Conservation (phyloP, 306 rosid genomes). For the Sindora glabra region DNA sequence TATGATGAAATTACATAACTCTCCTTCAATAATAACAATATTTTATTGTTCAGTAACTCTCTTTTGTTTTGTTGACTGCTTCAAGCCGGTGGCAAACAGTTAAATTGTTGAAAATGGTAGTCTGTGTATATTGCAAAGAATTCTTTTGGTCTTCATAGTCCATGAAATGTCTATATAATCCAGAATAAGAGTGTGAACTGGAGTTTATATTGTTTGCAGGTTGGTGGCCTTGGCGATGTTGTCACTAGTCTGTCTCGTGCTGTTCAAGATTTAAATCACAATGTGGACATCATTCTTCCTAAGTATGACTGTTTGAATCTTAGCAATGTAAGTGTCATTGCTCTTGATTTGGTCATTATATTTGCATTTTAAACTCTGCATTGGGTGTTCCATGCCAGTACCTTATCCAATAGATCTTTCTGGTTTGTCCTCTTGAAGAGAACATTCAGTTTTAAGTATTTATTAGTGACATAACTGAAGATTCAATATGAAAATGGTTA, state of each 20-base stretch:
- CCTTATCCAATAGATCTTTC: not conserved
- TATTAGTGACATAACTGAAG: not conserved
- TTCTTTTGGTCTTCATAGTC: too few species aligned
- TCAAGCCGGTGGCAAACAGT: too few species aligned
- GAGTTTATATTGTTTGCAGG: slow-evolving; percentile 36
- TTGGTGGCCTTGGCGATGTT: slow-evolving; percentile 96
- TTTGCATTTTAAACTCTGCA: not conserved
- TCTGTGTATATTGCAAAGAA: too few species aligned
- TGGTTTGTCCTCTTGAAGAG: slow-evolving; percentile 7
- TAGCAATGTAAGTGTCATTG: slow-evolving; percentile 64
- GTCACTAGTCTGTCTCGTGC: slow-evolving; percentile 85
- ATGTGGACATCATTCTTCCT: slow-evolving; percentile 71
- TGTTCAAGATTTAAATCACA: slow-evolving; percentile 72
- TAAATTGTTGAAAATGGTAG: too few species aligned
- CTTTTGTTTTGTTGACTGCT: too few species aligned
- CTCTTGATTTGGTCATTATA: slow-evolving; percentile 14
- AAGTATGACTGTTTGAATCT: slow-evolving; percentile 86
- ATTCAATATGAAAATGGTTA: slow-evolving; percentile 9
- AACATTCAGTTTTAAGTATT: slow-evolving; percentile 1
- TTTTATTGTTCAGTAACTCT: too few species aligned
- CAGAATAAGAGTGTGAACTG: not conserved
- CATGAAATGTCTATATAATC: too few species aligned
- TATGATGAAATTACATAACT: too few species aligned
- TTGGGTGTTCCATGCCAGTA: not conserved
- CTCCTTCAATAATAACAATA: too few species aligned